Conservation (phyloP, 2,329 filamentous ascomycete genomes). For the Fusarium veterinarium region DNA sequence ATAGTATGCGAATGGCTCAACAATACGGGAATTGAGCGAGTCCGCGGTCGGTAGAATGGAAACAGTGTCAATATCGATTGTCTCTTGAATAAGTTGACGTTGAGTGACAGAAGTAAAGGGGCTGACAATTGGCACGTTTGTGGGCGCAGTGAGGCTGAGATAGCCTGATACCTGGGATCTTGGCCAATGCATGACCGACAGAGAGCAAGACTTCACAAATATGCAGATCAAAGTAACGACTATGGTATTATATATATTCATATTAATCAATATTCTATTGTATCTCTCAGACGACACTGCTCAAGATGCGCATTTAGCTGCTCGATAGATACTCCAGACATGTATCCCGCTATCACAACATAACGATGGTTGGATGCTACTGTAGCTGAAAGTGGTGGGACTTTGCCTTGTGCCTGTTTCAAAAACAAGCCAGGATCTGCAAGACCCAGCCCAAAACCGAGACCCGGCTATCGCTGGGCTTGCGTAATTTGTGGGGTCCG, state of each 20-base stretch:
- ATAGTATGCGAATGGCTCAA: not conserved
- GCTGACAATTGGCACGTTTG: conserved; percentile 26
- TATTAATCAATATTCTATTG: conserved; percentile 24
- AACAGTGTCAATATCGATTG: not conserved
- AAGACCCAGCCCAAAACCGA: conserved; percentile 20
- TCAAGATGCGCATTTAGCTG: conserved; percentile 5
- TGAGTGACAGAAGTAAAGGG: conserved; percentile 38
- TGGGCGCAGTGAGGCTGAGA: conserved; percentile 40
- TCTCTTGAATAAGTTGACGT: not conserved
- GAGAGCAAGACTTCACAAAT: not conserved
- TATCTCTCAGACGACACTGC: not conserved
- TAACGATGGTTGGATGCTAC: conserved; percentile 37
- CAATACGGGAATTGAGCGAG: not conserved
- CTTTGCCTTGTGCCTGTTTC: conserved; percentile 32
- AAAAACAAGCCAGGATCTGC: conserved; percentile 25
- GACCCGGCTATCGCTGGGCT: conserved; percentile 33
- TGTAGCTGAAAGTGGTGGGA: conserved; percentile 9
- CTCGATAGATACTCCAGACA: not conserved
- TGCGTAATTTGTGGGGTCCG: conserved; percentile 28
- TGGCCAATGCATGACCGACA: too few relatives aligned
- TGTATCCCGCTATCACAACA: conserved; percentile 45
- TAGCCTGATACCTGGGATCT: conserved; percentile 35
- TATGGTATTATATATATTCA: not conserved
- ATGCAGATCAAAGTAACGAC: not conserved
- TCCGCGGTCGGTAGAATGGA: not conserved